A percentile compares a stretch with the other conserved stretches of the same genome.
phyloP scores from a whole-genome alignment of 306 rosid genomes.

The Ormosia emarginata region DNA sequence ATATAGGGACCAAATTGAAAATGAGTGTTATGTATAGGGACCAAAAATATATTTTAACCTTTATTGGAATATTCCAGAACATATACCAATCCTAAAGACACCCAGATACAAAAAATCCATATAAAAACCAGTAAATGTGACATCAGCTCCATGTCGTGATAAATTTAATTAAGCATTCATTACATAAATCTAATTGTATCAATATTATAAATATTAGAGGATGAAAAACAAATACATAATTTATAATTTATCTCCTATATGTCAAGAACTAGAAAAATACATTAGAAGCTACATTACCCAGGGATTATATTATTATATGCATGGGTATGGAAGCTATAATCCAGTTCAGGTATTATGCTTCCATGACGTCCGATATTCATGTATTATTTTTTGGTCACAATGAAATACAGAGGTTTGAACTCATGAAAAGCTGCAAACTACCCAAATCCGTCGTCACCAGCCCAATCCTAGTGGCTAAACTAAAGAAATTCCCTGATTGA shows the following conservation, averaged over 20 bases:
- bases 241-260: neutral
- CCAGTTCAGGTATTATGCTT: slow-evolving; percentile 1
- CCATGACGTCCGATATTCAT: neutral
- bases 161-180: neutral
- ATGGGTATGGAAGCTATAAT: neutral
- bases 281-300: neutral
- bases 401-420: neutral
- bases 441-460: neutral
- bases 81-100: neutral
- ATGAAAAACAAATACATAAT: neutral
- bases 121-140: neutral
- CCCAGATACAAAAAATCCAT: neutral
- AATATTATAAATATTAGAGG: neutral
- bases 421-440: neutral
- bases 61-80: neutral
- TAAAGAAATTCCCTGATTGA: neutral
- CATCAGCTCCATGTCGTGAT: neutral
- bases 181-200: neutral
- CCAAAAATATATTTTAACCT: too few species aligned
- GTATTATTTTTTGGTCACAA: neutral
- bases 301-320: neutral
- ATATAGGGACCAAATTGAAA: too few species aligned
- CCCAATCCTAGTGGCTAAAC: neutral
- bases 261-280: neutral
- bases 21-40: too few species aligned